A percentile compares a stretch with the other conserved stretches of the same genome.
These are phyloP conservation scores for Fonsecaea pedrosoi DNA, from an alignment of 2,329 filamentous ascomycete species.

Conservation along the genomic window DNA sequence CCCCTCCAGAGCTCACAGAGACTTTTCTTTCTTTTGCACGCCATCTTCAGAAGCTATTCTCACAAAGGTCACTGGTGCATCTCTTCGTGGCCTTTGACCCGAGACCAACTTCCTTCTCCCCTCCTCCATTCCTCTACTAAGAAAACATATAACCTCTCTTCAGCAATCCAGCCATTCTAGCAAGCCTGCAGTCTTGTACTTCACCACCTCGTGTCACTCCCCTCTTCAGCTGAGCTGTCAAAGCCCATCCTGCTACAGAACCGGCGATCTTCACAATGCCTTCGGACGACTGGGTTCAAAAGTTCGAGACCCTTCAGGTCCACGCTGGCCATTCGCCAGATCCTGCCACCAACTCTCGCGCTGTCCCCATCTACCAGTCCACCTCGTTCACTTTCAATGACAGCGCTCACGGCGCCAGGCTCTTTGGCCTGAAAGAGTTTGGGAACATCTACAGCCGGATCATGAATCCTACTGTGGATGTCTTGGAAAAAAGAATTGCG, in stretches of 20 bases:
- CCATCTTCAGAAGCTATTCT: constrained; percentile 4
- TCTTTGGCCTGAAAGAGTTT: constrained; percentile 95
- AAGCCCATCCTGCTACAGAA: neutral
- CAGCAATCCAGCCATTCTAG: neutral
- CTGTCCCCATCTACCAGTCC: constrained; percentile 94
- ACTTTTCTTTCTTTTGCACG: neutral
- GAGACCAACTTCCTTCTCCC: neutral
- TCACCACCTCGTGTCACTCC: neutral
- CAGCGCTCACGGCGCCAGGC: constrained; percentile 89
- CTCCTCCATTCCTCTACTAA: neutral
- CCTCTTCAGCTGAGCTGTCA: neutral
- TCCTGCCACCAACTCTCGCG: constrained; percentile 80
- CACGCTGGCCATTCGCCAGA: constrained; percentile 85
- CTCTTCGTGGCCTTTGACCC: neutral
- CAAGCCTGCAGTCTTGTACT: neutral
- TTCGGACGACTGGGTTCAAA: constrained; percentile 47
- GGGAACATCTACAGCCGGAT: constrained; percentile 98
- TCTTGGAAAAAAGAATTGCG: constrained; percentile 77
- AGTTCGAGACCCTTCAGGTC: constrained; percentile 85
- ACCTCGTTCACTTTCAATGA: constrained; percentile 96
- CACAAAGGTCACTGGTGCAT: neutral
- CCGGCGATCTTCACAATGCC: constrained; percentile 43
- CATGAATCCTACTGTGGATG: constrained; percentile 93
- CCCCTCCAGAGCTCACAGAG: neutral
- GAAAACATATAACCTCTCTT: neutral